Evolutionary conservation across 2,329 filamentous ascomycete genomes (phyloP).

Genomic region (Coccinonectria pachysandricola): DNA sequence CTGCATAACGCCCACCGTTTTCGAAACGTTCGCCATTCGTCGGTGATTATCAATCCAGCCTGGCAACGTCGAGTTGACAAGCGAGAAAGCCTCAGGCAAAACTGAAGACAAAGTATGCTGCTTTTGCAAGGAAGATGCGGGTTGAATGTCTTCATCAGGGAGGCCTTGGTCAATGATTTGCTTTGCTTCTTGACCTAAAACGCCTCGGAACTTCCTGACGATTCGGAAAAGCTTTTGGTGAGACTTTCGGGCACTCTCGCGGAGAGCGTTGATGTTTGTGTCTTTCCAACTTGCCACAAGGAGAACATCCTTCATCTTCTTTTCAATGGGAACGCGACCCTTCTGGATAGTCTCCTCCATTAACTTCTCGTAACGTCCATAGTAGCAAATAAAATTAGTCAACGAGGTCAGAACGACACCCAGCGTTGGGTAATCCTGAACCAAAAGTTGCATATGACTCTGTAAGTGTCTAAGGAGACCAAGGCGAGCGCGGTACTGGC

Average conservation of each 20-base stretch:
- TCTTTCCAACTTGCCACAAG: conserved; percentile 96
- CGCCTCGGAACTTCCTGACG: conserved; percentile 75
- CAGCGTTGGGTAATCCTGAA: conserved; percentile 48
- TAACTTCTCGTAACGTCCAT: conserved; percentile 56
- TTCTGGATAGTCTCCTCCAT: conserved; percentile 55
- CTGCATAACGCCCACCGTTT: conserved; percentile 66
- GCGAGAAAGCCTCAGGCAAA: conserved; percentile 8
- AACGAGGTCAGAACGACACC: conserved; percentile 53
- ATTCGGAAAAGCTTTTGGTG: conserved; percentile 88
- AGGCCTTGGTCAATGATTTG: conserved; percentile 50
- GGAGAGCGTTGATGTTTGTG: conserved; percentile 81
- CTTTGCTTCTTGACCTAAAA: conserved; percentile 68
- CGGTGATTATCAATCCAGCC: conserved; percentile 39
- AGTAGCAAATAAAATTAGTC: conserved; percentile 67
- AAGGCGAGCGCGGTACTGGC: conserved; percentile 68
- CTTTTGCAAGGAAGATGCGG: conserved; percentile 2
- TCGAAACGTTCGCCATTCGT: conserved; percentile 59
- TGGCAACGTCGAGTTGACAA: conserved; percentile 20
- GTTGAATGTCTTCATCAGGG: conserved; percentile 34
- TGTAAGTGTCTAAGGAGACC: conserved; percentile 55
- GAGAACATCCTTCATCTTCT: conserved; percentile 85
- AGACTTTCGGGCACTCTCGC: conserved; percentile 80
- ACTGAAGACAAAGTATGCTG: conserved; percentile 4
- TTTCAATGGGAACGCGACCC: conserved; percentile 70
- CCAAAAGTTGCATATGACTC: conserved; percentile 54